Evolutionary conservation across 1,139 yeast species (phyloP).

Genomic region (Blastobotrys elegans): DNA sequence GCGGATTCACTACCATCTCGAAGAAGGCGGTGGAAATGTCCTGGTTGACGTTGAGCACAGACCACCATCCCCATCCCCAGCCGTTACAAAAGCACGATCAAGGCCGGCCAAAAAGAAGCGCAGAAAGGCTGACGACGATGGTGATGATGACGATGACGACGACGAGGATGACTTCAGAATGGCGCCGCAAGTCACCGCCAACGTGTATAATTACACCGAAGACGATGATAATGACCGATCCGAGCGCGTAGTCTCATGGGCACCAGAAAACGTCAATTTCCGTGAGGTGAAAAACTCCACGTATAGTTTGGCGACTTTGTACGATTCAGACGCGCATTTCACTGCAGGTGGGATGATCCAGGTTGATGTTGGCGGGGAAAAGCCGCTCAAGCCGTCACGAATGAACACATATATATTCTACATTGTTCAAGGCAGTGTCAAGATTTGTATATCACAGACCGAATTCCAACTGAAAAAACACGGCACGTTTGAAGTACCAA

Average conservation of each 20-base stretch:
- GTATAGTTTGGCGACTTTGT: conserved; percentile 61
- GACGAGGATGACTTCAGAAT: conserved; percentile 13
- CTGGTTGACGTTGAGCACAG: conserved; percentile 15
- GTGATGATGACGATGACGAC: conserved; percentile 18
- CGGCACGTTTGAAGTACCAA: conserved; percentile 77
- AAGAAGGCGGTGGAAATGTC: conserved; percentile 32
- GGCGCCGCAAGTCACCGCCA: conserved; percentile 49
- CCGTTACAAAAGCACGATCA: neutral
- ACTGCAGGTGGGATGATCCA: conserved; percentile 75
- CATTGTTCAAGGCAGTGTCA: conserved; percentile 65
- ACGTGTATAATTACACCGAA: conserved; percentile 44
- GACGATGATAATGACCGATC: conserved; percentile 40
- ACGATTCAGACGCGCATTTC: conserved; percentile 59
- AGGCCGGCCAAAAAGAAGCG: conserved; percentile 2
- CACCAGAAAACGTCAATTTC: conserved; percentile 52
- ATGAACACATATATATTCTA: conserved; percentile 70
- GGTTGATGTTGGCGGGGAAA: conserved; percentile 52
- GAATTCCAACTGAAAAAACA: conserved; percentile 64
- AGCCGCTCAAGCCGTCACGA: conserved; percentile 58
- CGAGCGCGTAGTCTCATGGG: conserved; percentile 59
- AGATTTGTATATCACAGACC: conserved; percentile 58
- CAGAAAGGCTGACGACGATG: neutral
- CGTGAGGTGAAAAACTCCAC: conserved; percentile 47
- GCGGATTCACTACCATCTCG: conserved; percentile 42
- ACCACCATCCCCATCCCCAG: conserved; percentile 12